Evolutionary conservation across 176 grass and related monocot species (phyloP).

Genomic region (Cenchrus americanus): DNA sequence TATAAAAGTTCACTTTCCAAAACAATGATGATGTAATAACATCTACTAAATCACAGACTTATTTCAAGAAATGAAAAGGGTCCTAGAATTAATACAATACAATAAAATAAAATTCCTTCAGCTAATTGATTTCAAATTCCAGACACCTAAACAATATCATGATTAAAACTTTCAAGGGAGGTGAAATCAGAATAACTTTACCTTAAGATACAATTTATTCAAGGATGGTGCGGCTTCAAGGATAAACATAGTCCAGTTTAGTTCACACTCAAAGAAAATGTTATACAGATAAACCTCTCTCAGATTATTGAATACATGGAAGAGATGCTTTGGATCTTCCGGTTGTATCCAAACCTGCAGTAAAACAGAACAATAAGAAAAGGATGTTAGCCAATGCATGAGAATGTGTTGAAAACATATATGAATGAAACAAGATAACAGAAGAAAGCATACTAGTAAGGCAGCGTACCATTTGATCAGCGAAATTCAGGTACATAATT

Average conservation of each 20-base stretch:
- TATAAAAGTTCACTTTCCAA: too few species aligned
- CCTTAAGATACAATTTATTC: background rate
- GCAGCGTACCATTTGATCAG: background rate
- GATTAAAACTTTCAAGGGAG: background rate
- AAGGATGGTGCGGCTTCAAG: constrained; percentile 29
- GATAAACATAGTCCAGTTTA: constrained; percentile 25
- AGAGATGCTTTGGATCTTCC: background rate
- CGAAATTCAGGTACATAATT: background rate
- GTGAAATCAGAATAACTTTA: background rate
- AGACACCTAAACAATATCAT: background rate
- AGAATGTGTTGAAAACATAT: too few species aligned
- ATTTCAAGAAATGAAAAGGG: too few species aligned
- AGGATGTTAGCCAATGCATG: too few species aligned
- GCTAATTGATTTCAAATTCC: background rate
- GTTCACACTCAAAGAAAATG: background rate
- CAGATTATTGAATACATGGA: background rate
- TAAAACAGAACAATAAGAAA: background rate
- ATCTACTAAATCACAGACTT: too few species aligned
- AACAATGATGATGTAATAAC: background rate
- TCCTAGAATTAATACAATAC: background rate
- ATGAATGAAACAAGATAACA: too few species aligned
- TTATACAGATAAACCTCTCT: constrained; percentile 19
- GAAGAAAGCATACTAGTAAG: background rate
- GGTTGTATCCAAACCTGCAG: constrained; percentile 23
- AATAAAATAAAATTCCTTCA: background rate